Evolutionary conservation across 2,329 filamentous ascomycete genomes (phyloP).

Genomic region (Didymosphaeria variabile): DNA sequence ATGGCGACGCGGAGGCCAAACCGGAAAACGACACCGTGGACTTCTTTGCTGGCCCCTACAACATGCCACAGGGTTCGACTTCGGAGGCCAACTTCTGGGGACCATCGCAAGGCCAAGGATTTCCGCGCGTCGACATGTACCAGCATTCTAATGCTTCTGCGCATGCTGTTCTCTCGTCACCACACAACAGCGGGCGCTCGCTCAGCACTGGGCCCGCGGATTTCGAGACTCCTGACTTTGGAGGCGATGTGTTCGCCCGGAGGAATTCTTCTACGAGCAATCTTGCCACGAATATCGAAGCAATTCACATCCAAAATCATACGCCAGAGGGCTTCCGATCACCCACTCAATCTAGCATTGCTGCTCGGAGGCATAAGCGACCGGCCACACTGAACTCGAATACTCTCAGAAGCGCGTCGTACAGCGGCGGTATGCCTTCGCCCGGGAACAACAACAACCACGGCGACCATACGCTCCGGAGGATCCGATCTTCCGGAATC

Average conservation of each 20-base stretch:
- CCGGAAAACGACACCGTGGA: conserved; percentile 39
- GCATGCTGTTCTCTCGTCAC: conserved; percentile 46
- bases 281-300: conserved; percentile 50
- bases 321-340: conserved; percentile 49
- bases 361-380: conserved; percentile 51
- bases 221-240: conserved; percentile 41
- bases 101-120: conserved; percentile 31
- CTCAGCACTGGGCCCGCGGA: conserved; percentile 43
- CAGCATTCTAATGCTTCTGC: conserved; percentile 49
- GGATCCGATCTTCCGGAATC: conserved; percentile 59
- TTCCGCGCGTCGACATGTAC: conserved; percentile 43
- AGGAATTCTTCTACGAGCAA: conserved; percentile 52
- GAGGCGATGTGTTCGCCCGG: conserved; percentile 44
- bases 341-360: conserved; percentile 51
- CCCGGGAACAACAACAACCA: conserved; percentile 46
- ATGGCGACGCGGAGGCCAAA: conserved; percentile 29
- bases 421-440: conserved; percentile 51
- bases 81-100: conserved; percentile 46
- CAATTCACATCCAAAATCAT: conserved; percentile 50
- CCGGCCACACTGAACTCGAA: conserved; percentile 52
- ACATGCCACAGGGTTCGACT: conserved; percentile 38
- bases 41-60: conserved; percentile 41
- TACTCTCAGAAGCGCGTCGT: conserved; percentile 54
- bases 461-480: conserved; percentile 53
- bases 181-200: conserved; percentile 41